A percentile compares a stretch with the other conserved stretches of the same genome.
phyloP scores from a whole-genome alignment of 495 filamentous ascomycete genomes.

The Aspergillus avenaceus region DNA sequence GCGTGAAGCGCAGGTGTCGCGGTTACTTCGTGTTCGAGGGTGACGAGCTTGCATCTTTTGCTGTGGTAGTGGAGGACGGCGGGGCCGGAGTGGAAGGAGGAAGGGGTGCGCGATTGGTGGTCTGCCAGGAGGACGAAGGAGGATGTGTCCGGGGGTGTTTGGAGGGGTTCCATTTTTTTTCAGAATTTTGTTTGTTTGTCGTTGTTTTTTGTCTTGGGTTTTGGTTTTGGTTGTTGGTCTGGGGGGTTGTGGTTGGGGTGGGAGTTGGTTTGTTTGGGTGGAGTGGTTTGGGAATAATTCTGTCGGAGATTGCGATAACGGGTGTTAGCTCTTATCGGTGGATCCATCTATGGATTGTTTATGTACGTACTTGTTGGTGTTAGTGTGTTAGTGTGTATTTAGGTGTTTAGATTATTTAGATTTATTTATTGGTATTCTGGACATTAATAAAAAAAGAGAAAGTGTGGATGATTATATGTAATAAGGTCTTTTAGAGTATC shows the following conservation, averaged over 20 bases:
- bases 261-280: background rate
- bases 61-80: slow-evolving; percentile 77
- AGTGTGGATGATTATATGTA: background rate
- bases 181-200: no score
- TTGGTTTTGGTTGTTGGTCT: slow-evolving; percentile 1
- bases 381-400: no score
- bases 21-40: slow-evolving; percentile 40
- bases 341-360: no score
- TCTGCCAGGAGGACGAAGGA: slow-evolving; percentile 70
- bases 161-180: slow-evolving; percentile 46
- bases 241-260: background rate
- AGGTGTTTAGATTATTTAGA: no score
- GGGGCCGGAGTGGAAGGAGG: slow-evolving; percentile 73
- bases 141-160: slow-evolving; percentile 40
- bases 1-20: slow-evolving; percentile 26
- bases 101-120: slow-evolving; percentile 81
- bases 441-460: background rate
- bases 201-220: background rate
- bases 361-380: no score
- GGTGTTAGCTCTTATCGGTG: no score
- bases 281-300: background rate
- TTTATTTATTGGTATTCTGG: background rate
- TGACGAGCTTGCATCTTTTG: slow-evolving; percentile 55
- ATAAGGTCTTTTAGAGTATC: no score
- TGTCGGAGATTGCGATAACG: no score